These are phyloP conservation scores for Phytophthora ramorum DNA, from an alignment of 352 stramenopile species.

Conservation along the genomic window DNA sequence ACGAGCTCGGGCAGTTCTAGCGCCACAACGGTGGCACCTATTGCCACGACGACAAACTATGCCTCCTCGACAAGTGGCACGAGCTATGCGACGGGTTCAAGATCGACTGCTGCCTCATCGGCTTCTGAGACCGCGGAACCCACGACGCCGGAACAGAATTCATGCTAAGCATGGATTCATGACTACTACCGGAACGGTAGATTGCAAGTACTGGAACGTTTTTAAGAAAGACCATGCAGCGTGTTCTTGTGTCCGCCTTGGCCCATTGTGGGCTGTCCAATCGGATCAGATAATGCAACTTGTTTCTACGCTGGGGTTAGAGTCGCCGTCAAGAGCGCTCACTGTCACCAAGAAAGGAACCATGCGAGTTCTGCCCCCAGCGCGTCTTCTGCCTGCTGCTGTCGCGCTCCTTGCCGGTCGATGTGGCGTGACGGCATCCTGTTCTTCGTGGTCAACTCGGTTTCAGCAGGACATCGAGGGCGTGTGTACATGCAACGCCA, in stretches of 20 bases:
- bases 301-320: slow-evolving; percentile 14
- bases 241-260: neutral
- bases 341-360: neutral
- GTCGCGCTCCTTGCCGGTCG: neutral
- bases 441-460: slow-evolving; percentile 44
- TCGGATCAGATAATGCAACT: slow-evolving; percentile 7
- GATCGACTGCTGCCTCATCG: slow-evolving; percentile 13
- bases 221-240: neutral
- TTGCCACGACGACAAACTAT: neutral
- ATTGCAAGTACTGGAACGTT: too few relatives aligned
- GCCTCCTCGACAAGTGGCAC: slow-evolving; percentile 4
- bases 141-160: slow-evolving; percentile 27
- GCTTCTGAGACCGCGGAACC: slow-evolving; percentile 24
- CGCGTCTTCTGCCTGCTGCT: slow-evolving; percentile 1
- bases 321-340: neutral
- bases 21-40: neutral
- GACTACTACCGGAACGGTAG: slow-evolving; percentile 11
- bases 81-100: neutral
- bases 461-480: slow-evolving; percentile 50
- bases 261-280: neutral
- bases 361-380: slow-evolving; percentile 13
- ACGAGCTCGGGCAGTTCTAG: slow-evolving; percentile 7
- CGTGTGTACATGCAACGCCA: slow-evolving; percentile 59
- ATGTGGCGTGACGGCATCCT: slow-evolving; percentile 12
- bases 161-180: slow-evolving; percentile 28